Evolutionary conservation across 805 yeast genomes (phyloP), one percentile per base, ranked within the genome.

Genomic region (Candida ovalis): DNA sequence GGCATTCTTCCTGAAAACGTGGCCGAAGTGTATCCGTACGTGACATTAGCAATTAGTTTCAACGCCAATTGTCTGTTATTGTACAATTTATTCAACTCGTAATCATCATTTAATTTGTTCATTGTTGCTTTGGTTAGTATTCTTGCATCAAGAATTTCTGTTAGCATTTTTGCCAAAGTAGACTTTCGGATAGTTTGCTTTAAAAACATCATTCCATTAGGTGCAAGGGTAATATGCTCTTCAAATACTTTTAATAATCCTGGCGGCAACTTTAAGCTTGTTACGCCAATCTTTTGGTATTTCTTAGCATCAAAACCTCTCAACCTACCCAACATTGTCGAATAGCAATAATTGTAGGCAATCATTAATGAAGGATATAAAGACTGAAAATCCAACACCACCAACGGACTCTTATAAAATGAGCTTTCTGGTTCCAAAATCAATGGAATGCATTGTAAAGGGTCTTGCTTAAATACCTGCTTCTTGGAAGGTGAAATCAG

Each of bases 1-100:
- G 99, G 98, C 99, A 94, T 94, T 53, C 99, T 72, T 0, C 99
- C 99, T 8, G 96, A 88, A 61, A 86, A 94, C 0, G 96, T 81
- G 0, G 99, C 99, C 0, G 97, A 86, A 0, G 97, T 77, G 61
- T 94, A 94, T 0, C 99, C 99, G 68, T 94, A 94, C 0, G 97
- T 92, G 8, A 94, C 99, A 64, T 90, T 91, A 0, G 99, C 97
- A 39, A 90, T 83, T 42, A 92, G 70, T 61, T 94, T 94, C 52
- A 94, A 70, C 0, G 97, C 98, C 37, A 88, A 63, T 57, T 94
- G 99, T 47, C 92, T 73, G 49, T 86, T 84, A 58, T 88, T 79
- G 60, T 86, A 78, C 3, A 86, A 67, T 47, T 78, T 77, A 28
- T 72, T 71, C 44, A 83, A 59, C 43, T 77, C 79, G 8, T 68